Base-by-base conservation (phyloP, 208 protist genomes). In the Trypanosoma caninum region DNA sequence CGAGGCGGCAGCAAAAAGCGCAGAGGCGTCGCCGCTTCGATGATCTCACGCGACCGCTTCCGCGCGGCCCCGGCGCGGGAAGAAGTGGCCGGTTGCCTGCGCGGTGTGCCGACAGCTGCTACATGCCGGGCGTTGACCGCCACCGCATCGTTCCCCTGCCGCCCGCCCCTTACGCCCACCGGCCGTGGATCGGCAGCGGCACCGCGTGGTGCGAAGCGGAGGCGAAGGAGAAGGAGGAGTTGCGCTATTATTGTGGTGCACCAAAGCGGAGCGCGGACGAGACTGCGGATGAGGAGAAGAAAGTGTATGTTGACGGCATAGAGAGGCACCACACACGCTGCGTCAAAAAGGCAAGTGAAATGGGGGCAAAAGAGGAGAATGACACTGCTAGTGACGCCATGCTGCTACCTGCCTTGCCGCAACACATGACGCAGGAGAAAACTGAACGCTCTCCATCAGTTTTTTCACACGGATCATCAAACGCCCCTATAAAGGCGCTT, bases 91-190 rank as follows among this genome's bases (percentile, higher is more conserved):
- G n/a, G 42, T 76, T 77, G 48, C 86, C 72, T 14, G 23, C 45
- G 33, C 83, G 87, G 7, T 78, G 87, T 51, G 76, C 69, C 57
- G 74, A 70, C 18, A 69, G 63, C 4, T 33, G 54, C 13, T 94
- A 94, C 72, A 76, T 40, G 14, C 79, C 87, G 1, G 83, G 87
- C 23, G 73, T 91, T n/a, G 87, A 94, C 63, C 87, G 87, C 33
- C 75, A 94, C 57, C 87, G 87, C 46, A 68, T 87, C 31, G 77
- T 94, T n/a, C 87, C 87, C 7, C 38, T 33, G 16, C 71, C 75
- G 1, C 81, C 74, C 0, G 38, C 44, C 50, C 34, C 81, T 16
- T 8, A 61, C 4, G 35, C 73, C 35, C 44, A 48, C 20, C 79
- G 69, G 30, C 83, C 84, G 50, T 91, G 84, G 84, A 56, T 78